Conservation (phyloP, 805 yeast genomes). For the Wickerhamomyces bovis region DNA sequence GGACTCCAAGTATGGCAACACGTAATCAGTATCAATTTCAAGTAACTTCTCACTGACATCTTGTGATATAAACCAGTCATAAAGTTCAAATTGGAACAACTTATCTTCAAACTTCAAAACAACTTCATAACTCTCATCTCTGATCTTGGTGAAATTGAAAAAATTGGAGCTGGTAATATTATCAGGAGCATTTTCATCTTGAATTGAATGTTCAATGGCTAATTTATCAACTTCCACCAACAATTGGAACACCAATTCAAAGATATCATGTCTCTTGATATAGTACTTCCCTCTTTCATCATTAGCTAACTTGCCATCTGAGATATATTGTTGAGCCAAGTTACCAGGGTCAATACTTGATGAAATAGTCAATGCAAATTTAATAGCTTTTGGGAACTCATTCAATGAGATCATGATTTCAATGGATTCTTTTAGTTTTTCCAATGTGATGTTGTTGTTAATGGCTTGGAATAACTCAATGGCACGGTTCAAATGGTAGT, state of each 20-base stretch:
- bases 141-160: slow-evolving; percentile 39
- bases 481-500: slow-evolving; percentile 65
- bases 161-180: not conserved
- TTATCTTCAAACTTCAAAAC: slow-evolving; percentile 75
- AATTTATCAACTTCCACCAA: slow-evolving; percentile 65
- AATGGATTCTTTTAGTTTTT: slow-evolving; percentile 75
- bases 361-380: slow-evolving; percentile 73
- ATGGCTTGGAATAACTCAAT: slow-evolving; percentile 73
- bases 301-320: slow-evolving; percentile 42
- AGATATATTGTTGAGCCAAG: slow-evolving; percentile 48
- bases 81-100: slow-evolving; percentile 84
- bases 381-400: slow-evolving; percentile 80
- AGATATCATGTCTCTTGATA: slow-evolving; percentile 52
- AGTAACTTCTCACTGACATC: slow-evolving; percentile 72
- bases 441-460: slow-evolving; percentile 69
- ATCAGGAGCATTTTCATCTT: slow-evolving; percentile 7
- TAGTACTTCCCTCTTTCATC: slow-evolving; percentile 48
- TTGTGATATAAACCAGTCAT: slow-evolving; percentile 84
- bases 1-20: slow-evolving; percentile 70
- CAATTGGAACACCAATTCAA: slow-evolving; percentile 69
- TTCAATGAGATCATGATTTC: slow-evolving; percentile 71
- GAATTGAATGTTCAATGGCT: slow-evolving; percentile 36
- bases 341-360: slow-evolving; percentile 58
- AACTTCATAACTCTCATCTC: slow-evolving; percentile 68
- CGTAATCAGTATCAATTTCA: slow-evolving; percentile 75